These are phyloP conservation scores for Kodamaea anthophila DNA, from an alignment of 1,139 yeast species.

Conservation along the genomic window DNA sequence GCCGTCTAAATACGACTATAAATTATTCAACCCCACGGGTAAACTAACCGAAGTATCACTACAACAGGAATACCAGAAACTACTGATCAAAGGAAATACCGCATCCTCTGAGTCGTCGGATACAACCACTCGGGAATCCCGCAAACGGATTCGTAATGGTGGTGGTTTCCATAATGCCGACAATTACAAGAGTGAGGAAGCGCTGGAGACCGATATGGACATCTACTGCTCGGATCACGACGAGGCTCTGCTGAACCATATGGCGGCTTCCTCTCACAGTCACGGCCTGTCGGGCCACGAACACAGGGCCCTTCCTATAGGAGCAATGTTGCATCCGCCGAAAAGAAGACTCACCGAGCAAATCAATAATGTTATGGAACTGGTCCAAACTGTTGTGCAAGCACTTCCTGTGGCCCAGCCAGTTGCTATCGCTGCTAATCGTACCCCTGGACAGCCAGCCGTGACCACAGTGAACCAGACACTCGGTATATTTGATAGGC, in stretches of 20 bases:
- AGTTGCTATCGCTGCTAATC: constrained; percentile 1
- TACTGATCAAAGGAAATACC: constrained; percentile 14
- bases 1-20: constrained; percentile 29
- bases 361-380: not conserved
- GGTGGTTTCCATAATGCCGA: constrained; percentile 7
- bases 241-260: constrained; percentile 32
- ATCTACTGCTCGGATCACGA: constrained; percentile 14
- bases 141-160: constrained; percentile 13
- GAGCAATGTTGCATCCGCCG: constrained; percentile 26
- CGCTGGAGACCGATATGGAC: constrained; percentile 25
- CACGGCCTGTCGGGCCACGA: too few relatives aligned
- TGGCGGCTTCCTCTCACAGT: not conserved
- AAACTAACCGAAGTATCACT: constrained; percentile 32
- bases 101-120: constrained; percentile 2
- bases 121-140: constrained; percentile 5
- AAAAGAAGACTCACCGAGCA: constrained; percentile 30
- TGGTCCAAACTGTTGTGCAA: constrained; percentile 1
- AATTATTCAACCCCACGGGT: constrained; percentile 26
- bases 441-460: not conserved
- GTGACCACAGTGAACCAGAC: too few relatives aligned
- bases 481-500: constrained; percentile 10
- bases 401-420: constrained; percentile 5
- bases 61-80: constrained; percentile 26
- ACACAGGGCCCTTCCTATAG: not conserved
- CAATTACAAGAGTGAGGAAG: constrained; percentile 6